Evolutionary conservation across 495 filamentous ascomycete species (phyloP).

Genomic region (Terfezia claveryi): DNA sequence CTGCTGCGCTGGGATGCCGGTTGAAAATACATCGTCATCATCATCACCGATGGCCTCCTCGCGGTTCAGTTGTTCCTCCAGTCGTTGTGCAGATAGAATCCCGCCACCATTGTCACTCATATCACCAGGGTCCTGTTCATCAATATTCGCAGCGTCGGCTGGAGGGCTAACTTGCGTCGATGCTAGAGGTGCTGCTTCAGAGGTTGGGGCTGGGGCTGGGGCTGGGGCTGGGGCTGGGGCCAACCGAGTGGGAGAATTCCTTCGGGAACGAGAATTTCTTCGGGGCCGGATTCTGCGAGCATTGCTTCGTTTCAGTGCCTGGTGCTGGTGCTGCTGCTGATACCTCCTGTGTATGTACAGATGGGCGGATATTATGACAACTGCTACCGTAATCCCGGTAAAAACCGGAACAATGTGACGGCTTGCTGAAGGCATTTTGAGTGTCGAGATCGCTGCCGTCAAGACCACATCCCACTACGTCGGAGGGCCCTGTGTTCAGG

Average conservation of each 20-base stretch:
- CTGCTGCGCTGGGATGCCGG: neutral
- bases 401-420: conserved; percentile 8
- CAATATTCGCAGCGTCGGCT: too few relatives aligned
- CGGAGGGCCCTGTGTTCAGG: too few relatives aligned
- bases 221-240: too few relatives aligned
- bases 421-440: neutral
- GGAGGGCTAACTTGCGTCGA: too few relatives aligned
- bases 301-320: conserved; percentile 15
- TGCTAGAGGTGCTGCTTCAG: too few relatives aligned
- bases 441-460: neutral
- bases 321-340: conserved; percentile 2
- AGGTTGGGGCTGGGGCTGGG: too few relatives aligned
- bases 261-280: neutral
- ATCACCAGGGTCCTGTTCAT: too few relatives aligned
- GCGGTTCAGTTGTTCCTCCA: conserved; percentile 3
- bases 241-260: neutral
- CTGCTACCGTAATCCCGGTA: conserved; percentile 10
- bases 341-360: conserved; percentile 5
- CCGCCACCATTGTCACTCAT: neutral
- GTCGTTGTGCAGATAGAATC: neutral
- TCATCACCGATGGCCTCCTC: conserved; percentile 5
- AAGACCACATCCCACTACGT: neutral
- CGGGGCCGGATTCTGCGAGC: conserved; percentile 11
- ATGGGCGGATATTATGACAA: conserved; percentile 8
- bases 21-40: conserved; percentile 2